Evolutionary conservation across 495 filamentous ascomycete genomes (phyloP), one percentile per base, ranked within the genome.

Genomic region (Neurospora sp.): DNA sequence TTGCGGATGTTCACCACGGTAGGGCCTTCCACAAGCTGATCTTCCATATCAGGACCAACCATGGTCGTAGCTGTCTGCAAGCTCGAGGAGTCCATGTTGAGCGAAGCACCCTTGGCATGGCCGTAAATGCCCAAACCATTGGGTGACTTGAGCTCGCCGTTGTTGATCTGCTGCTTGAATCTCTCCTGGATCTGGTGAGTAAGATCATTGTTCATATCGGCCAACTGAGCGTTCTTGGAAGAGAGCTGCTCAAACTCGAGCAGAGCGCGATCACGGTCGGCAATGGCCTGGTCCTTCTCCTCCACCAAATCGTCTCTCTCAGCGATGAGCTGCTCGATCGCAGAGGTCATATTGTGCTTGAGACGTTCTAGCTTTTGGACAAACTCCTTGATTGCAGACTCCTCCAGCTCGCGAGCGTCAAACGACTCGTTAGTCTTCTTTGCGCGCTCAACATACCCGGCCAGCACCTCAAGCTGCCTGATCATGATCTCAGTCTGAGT

Each of bases 241-340:
- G 93, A 94, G 38, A 98, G 86, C 76, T 97, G 92, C 83, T 98
- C 96, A 78, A 97, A 97, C 75, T 99, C 96, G 75, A 95, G 91
- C 80, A 97, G 91, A 73, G 92, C 93, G 81, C 94, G 93, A 79
- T 98, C 94, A 75, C 95, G 93, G 82, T 92, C 89, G 41, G 90
- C 90, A 41, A 91, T 89, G 31, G 97, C 86, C 76, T 89, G 91
- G 39, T 88, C 88, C 75, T 93, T 91, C 81, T 98, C 94, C 71
- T 97, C 93, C 4, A 92, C 83, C 9, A 97, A 84, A 72, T 93
- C 89, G 75, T 94, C 93, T 75, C 93, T 89, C 79, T 94, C 91
- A 66, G 92, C 89, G 72, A 95, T 91, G 38, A 98, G 86, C 46
- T 92, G 89, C 81, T 98, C 94, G 70, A 98, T 93, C 72, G 92